Evolutionary conservation across 225 moss, liverwort and hornwort species (phyloP).

Genomic region (Pseudoscleropodium purum): DNA sequence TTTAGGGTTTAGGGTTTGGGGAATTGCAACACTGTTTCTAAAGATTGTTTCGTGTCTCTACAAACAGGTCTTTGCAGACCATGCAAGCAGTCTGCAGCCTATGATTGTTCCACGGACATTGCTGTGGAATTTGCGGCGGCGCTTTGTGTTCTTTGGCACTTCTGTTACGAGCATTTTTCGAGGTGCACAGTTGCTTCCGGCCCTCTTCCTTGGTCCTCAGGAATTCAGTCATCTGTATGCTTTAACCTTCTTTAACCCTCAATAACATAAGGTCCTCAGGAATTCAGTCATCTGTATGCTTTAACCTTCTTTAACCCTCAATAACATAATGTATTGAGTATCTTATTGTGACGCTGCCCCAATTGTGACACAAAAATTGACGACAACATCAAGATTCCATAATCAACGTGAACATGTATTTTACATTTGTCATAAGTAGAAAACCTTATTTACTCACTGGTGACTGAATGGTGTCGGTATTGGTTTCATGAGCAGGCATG

Average conservation of each 20-base stretch:
- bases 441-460: not conserved
- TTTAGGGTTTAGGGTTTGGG: not conserved
- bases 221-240: not conserved
- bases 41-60: not conserved
- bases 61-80: conserved; percentile 81
- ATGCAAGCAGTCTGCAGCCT: conserved; percentile 56
- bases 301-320: not conserved
- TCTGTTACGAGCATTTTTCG: conserved; percentile 85
- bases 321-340: not conserved
- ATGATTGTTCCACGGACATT: conserved; percentile 62
- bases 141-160: conserved; percentile 84
- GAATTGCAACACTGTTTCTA: not conserved
- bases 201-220: no score
- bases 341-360: not conserved
- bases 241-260: not conserved
- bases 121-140: conserved; percentile 70
- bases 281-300: not conserved
- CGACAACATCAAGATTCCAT: not conserved
- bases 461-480: not conserved
- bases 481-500: conserved; percentile 25
- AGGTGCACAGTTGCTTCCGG: conserved; percentile 9
- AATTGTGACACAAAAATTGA: not conserved
- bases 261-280: not conserved
- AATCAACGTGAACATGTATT: not conserved
- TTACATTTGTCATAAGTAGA: not conserved